phyloP scores from a whole-genome alignment of 2,329 filamentous ascomycete species.

The Coleophoma cylindrospora region DNA sequence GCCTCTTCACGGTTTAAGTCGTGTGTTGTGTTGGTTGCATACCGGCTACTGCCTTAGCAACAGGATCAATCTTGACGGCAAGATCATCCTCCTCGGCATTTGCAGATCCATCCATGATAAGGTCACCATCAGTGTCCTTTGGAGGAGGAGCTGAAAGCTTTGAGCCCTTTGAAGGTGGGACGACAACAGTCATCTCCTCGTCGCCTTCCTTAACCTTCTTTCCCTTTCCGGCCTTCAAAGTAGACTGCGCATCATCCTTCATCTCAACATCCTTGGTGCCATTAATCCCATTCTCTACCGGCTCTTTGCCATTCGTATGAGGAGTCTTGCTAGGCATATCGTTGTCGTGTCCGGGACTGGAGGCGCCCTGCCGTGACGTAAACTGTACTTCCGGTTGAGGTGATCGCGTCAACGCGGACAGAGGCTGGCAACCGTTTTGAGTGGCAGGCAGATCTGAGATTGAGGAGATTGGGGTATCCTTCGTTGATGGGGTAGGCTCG shows the following conservation, averaged over 20 bases:
- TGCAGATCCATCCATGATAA: constrained; percentile 59
- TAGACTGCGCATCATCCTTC: constrained; percentile 56
- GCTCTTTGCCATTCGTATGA: constrained; percentile 60
- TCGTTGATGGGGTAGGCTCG: neutral
- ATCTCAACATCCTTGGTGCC: constrained; percentile 66
- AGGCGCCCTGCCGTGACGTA: constrained; percentile 19
- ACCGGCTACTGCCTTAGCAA: constrained; percentile 57
- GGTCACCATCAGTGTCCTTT: constrained; percentile 63
- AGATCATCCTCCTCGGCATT: constrained; percentile 23
- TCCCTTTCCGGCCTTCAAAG: constrained; percentile 56
- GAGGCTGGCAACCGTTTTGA: neutral
- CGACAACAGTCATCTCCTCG: constrained; percentile 77
- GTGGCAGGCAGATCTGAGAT: neutral
- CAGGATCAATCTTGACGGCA: constrained; percentile 55
- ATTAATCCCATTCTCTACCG: constrained; percentile 62
- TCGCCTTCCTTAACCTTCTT: constrained; percentile 67
- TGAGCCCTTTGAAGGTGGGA: constrained; percentile 64
- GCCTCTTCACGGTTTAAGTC: neutral
- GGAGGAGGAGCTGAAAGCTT: constrained; percentile 50
- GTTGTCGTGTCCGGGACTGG: constrained; percentile 3
- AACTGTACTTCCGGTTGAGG: constrained; percentile 7
- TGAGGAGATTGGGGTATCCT: neutral
- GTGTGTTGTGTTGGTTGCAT: constrained; percentile 20
- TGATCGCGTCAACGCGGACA: constrained; percentile 15
- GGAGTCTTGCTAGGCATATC: constrained; percentile 70